Evolutionary conservation across 305 asterid species (phyloP).

Genomic region (Solanum aculeatissimum): DNA sequence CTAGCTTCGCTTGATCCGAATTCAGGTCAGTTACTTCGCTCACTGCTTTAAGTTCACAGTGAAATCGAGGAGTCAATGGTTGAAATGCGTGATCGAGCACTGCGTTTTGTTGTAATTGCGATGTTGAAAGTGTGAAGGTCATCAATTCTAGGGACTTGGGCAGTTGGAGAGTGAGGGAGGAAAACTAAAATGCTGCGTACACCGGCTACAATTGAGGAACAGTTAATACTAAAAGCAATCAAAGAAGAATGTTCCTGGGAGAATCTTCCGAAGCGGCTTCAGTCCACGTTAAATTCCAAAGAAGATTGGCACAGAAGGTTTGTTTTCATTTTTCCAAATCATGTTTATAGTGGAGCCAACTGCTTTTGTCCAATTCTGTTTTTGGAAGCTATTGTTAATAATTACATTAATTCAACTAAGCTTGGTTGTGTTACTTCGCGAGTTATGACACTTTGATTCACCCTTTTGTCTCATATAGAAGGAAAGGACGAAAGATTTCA

Average conservation of each 20-base stretch:
- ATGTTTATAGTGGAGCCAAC: not conserved
- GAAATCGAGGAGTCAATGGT: not conserved
- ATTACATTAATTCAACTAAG: not conserved
- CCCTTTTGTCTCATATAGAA: not conserved
- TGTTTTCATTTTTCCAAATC: not conserved
- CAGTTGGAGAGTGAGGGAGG: not conserved
- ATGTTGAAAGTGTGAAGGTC: not conserved
- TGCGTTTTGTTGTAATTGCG: not conserved
- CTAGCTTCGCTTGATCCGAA: not conserved
- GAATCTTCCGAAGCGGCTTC: constrained; percentile 90
- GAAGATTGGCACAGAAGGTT: constrained; percentile 98
- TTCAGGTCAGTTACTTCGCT: not conserved
- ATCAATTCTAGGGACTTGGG: not conserved
- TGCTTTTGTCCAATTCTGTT: not conserved
- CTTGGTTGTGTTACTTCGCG: not conserved
- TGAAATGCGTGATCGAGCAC: not conserved
- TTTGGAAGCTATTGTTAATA: not conserved
- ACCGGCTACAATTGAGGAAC: constrained; percentile 82
- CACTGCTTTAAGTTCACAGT: not conserved
- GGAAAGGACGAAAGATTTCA: not conserved
- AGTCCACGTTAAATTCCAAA: constrained; percentile 69
- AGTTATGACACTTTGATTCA: not conserved
- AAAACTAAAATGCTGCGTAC: constrained; percentile 53
- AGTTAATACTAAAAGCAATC: constrained; percentile 67
- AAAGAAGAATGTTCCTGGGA: constrained; percentile 86